Conservation (phyloP, 148 eudicot species). For the Rhododendron molle region DNA sequence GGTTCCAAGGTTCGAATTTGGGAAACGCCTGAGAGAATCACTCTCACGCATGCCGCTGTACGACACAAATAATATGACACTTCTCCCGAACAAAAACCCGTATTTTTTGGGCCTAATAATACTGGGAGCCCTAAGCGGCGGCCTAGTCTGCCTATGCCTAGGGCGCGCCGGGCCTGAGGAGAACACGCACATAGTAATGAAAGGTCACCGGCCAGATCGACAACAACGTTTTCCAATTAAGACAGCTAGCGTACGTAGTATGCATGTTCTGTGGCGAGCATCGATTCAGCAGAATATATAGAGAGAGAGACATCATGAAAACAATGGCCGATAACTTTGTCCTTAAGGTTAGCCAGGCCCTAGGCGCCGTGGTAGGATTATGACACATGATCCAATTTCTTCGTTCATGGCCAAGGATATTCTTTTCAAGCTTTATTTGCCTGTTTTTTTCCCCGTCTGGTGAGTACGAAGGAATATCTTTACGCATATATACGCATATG, state of each 20-base stretch:
- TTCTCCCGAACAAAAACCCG: no score
- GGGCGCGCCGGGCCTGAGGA: no score
- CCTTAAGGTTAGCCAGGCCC: not conserved
- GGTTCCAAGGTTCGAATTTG: not conserved
- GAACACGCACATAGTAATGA: not conserved
- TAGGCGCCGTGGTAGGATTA: no score
- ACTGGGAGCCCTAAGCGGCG: no score
- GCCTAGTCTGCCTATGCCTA: no score
- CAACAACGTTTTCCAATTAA: not conserved
- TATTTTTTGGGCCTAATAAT: no score
- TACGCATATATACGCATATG: no score
- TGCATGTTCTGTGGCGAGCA: slow-evolving; percentile 28
- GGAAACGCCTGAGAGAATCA: not conserved
- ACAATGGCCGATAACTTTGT: not conserved
- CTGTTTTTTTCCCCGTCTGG: no score
- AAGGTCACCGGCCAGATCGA: not conserved
- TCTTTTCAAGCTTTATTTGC: no score
- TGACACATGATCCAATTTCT: not conserved
- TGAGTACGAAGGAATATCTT: no score
- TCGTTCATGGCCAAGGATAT: not conserved
- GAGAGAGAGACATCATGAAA: not conserved
- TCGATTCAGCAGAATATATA: not conserved
- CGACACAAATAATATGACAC: no score
- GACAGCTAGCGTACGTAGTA: not conserved
- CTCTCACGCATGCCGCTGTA: no score